These are phyloP conservation scores for Brasilioporus rufonigricans DNA, from an alignment of 768 basidiomycete species.

Conservation along the genomic window DNA sequence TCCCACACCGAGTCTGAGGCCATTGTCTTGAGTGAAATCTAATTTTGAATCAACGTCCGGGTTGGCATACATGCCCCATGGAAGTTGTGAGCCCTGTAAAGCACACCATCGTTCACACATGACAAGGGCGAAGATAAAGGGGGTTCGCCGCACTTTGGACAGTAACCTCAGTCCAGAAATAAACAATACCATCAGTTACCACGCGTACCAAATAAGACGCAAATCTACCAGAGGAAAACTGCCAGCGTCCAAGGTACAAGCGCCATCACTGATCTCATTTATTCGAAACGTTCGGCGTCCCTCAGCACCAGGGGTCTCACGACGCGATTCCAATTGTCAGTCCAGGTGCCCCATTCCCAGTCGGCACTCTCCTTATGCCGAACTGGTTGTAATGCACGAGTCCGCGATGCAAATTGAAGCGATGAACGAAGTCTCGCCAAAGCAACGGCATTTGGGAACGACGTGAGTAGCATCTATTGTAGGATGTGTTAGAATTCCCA, in stretches of 20 bases:
- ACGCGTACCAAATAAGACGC: slow-evolving; percentile 1
- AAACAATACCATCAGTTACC: neutral
- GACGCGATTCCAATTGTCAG: slow-evolving; percentile 77
- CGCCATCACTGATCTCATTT: neutral
- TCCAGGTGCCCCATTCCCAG: slow-evolving; percentile 76
- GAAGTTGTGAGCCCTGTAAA: neutral
- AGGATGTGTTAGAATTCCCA: neutral
- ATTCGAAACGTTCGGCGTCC: slow-evolving; percentile 28
- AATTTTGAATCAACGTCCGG: neutral
- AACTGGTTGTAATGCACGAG: slow-evolving; percentile 21
- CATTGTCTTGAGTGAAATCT: neutral
- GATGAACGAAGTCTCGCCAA: slow-evolving; percentile 53
- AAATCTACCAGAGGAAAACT: neutral
- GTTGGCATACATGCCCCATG: neutral
- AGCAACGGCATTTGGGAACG: slow-evolving; percentile 56
- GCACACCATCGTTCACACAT: neutral
- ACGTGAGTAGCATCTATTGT: slow-evolving; percentile 51
- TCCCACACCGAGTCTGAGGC: neutral
- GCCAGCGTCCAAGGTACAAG: neutral
- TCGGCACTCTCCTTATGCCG: slow-evolving; percentile 24
- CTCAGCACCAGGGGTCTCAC: slow-evolving; percentile 56
- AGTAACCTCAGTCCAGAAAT: neutral
- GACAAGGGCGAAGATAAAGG: neutral
- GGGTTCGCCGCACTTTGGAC: neutral
- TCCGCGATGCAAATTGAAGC: slow-evolving; percentile 36